These are phyloP conservation scores for Blastocystis sp. DNA, from an alignment of 352 stramenopile species.

Conservation along the genomic window DNA sequence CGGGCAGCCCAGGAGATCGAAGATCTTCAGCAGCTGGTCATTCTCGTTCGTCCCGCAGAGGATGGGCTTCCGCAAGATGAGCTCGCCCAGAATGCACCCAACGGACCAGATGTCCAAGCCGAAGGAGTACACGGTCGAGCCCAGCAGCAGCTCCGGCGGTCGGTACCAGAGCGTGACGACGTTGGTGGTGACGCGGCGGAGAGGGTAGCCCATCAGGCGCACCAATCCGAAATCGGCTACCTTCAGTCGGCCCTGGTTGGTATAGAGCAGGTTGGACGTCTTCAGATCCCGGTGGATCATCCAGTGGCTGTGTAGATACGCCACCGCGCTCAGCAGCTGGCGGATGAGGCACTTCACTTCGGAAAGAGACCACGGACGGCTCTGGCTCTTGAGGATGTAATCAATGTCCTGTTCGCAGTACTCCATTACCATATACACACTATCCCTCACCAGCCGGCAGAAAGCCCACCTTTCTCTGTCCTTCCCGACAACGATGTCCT, in stretches of 20 bases:
- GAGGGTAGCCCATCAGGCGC: slow-evolving; percentile 44
- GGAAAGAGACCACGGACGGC: slow-evolving; percentile 37
- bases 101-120: slow-evolving; percentile 66
- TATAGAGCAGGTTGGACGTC: slow-evolving; percentile 67
- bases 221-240: slow-evolving; percentile 62
- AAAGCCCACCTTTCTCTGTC: slow-evolving; percentile 21
- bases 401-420: slow-evolving; percentile 69
- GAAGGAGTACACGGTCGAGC: slow-evolving; percentile 50
- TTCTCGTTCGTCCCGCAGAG: slow-evolving; percentile 64
- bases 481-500: slow-evolving; percentile 68
- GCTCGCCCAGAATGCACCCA: slow-evolving; percentile 65
- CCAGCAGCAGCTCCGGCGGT: slow-evolving; percentile 49
- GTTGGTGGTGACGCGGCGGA: slow-evolving; percentile 48
- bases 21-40: slow-evolving; percentile 68
- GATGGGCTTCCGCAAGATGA: slow-evolving; percentile 44
- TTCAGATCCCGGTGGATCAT: slow-evolving; percentile 69
- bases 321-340: slow-evolving; percentile 43
- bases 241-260: slow-evolving; percentile 64
- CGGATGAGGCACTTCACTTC: slow-evolving; percentile 67
- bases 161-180: slow-evolving; percentile 69
- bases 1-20: slow-evolving; percentile 62
- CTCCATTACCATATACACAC: slow-evolving; percentile 70
- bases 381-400: slow-evolving; percentile 60
- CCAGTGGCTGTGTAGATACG: slow-evolving; percentile 56
- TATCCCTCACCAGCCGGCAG: not conserved